Percentiles rank a stretch among this genome's conserved stretches.
These are phyloP conservation scores for Colletotrichum liriopes DNA, from an alignment of 2,329 filamentous ascomycete species.

Conservation along the genomic window DNA sequence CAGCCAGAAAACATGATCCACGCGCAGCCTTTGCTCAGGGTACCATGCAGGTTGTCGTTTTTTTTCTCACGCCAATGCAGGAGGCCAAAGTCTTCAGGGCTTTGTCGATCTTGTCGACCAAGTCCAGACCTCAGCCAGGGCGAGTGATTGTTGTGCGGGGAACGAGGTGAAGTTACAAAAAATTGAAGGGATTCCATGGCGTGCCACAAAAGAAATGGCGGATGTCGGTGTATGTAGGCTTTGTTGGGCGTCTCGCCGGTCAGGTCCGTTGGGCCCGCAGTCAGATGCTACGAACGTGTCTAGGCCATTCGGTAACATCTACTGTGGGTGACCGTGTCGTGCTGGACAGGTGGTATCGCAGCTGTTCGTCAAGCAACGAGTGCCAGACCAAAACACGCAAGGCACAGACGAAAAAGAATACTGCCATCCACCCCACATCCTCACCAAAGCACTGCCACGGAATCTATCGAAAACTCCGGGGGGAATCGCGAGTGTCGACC, in stretches of 20 bases:
- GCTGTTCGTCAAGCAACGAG: background rate
- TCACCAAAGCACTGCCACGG: slow-evolving; percentile 23
- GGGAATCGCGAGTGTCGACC: slow-evolving; percentile 36
- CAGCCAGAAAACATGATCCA: slow-evolving; percentile 48
- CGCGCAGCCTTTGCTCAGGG: slow-evolving; percentile 17
- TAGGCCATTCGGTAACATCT: background rate
- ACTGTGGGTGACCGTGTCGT: background rate
- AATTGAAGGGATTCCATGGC: background rate
- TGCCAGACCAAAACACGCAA: background rate
- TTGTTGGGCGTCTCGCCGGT: background rate
- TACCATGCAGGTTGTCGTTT: slow-evolving; percentile 21
- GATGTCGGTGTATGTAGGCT: background rate
- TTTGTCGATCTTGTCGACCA: no score
- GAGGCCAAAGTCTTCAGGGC: background rate
- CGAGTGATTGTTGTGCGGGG: background rate
- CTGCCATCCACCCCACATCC: slow-evolving; percentile 5
- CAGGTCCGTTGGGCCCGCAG: background rate
- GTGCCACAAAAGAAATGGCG: slow-evolving; percentile 8
- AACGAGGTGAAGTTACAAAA: background rate
- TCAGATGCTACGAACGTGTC: background rate
- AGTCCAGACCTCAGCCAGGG: background rate
- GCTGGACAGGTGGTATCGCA: background rate
- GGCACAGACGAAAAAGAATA: background rate
- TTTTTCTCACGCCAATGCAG: background rate
- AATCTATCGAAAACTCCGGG: slow-evolving; percentile 43